These are phyloP conservation scores for Salvia hispanica DNA, from an alignment of 257 asterid genomes.

Conservation along the genomic window DNA sequence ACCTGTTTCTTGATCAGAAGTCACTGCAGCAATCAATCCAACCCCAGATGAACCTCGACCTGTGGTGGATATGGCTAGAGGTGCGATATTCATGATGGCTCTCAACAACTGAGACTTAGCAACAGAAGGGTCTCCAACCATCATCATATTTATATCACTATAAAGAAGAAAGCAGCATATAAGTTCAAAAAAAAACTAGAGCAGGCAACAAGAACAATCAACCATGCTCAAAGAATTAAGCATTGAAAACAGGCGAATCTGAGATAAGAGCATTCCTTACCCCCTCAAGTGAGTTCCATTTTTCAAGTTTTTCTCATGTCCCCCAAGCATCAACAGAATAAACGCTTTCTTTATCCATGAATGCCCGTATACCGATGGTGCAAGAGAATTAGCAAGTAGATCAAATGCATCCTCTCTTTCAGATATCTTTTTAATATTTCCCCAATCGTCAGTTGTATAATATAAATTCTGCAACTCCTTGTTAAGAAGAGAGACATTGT, in stretches of 20 bases:
- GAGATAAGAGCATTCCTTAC: conserved; percentile 45
- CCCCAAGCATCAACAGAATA: conserved; percentile 92
- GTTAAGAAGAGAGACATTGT: conserved; percentile 85
- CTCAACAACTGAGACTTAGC: conserved; percentile 96
- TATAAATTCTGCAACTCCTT: conserved; percentile 72
- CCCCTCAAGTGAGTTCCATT: conserved; percentile 97
- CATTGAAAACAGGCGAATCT: not conserved
- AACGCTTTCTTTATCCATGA: conserved; percentile 94
- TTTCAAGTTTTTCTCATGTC: conserved; percentile 90
- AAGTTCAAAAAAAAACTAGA: conserved; percentile 21
- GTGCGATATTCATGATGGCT: conserved; percentile 96
- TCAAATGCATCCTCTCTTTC: conserved; percentile 75
- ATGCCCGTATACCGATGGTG: conserved; percentile 95
- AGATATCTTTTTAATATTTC: conserved; percentile 73
- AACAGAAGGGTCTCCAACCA: conserved; percentile 99
- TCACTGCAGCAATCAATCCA: conserved; percentile 99
- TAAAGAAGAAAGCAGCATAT: conserved; percentile 28
- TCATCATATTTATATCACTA: conserved; percentile 99
- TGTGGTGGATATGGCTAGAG: conserved; percentile 94
- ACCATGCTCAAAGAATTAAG: not conserved
- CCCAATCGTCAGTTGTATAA: conserved; percentile 72
- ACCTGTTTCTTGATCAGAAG: conserved; percentile 99
- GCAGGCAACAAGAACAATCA: conserved; percentile 6
- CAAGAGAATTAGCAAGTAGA: conserved; percentile 87
- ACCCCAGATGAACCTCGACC: conserved; percentile 99